Base-by-base conservation (phyloP, 192 early-diverging fungal genomes). In the Coemansia sp. region DNA sequence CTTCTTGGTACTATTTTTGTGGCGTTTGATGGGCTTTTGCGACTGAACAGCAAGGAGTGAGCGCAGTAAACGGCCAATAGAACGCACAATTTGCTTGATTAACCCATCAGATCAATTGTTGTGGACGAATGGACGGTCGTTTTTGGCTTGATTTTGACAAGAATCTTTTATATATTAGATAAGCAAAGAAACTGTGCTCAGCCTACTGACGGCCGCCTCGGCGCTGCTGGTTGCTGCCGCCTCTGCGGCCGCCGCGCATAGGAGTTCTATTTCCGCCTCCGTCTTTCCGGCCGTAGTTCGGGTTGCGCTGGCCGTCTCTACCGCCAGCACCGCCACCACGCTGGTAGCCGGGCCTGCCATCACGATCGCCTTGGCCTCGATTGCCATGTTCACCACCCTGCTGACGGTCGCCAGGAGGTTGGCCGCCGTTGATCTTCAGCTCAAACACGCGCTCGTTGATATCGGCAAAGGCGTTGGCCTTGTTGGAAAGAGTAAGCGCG, bases 391-490 rank as follows among this genome's bases (percentile, higher is more conserved):
- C 60, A n/a, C 61, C 55, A 49, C 64, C 63, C 71, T 79, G 68
- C 34, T 81, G 67, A 56, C 74, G 67, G 48, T 77, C 69, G 62
- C 62, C 65, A 24, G 68, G 72, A n/a, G 67, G 48, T 53, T 77
- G 65, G 41, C 74, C 81, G 56, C 72, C 81, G 41, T 73, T 67
- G 51, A 81, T 73, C 76, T 88, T 88, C 65, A 82, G 73, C 82
- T 97, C 94, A 57, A 96, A 82, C 57, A 94, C 64, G 76, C 90
- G 90, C 78, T 97, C 97, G 82, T 97, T 97, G 58, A 82, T 84
- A 53, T 97, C 95, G 21, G 94, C 91, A 67, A 97, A 86, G 53
- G 82, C 69, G 49, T 82, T 82, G 44, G 90, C 92, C 86, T 96
- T 96, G 74, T 94, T 93, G 56, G 92, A 85, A 64, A 93, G 93